A percentile compares a stretch with the other conserved stretches of the same genome.
phyloP scores from a whole-genome alignment of 1,284 basidiomycete genomes.

The Puccinia sorghi region DNA sequence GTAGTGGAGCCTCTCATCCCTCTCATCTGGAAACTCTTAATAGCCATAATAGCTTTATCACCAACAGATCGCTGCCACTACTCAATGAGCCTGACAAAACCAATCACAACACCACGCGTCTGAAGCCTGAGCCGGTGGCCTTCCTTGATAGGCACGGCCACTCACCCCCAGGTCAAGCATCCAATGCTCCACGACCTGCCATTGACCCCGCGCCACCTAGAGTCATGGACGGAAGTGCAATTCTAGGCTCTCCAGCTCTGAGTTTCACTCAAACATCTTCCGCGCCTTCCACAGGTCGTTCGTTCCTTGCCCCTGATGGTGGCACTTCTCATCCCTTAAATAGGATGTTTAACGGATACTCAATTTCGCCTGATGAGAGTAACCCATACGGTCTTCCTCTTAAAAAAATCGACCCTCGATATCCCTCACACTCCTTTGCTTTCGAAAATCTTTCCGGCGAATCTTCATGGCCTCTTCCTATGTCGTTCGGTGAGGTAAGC shows the following conservation, averaged over 20 bases:
- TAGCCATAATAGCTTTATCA: not conserved
- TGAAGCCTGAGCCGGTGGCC: not conserved
- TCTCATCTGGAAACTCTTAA: constrained; percentile 4
- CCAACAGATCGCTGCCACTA: not conserved
- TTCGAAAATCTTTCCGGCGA: constrained; percentile 14
- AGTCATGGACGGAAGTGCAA: constrained; percentile 9
- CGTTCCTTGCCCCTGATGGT: constrained; percentile 38
- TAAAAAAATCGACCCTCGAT: constrained; percentile 11
- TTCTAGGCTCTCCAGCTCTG: constrained; percentile 39
- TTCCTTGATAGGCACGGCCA: not conserved
- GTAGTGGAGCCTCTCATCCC: constrained; percentile 2
- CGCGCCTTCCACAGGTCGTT: constrained; percentile 42
- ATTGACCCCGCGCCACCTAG: not conserved
- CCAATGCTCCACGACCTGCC: constrained; percentile 6
- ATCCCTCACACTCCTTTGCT: constrained; percentile 19
- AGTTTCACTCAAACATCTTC: constrained; percentile 46
- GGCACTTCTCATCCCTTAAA: constrained; percentile 1
- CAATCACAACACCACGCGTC: not conserved
- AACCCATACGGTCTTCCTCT: constrained; percentile 21
- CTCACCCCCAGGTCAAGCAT: constrained; percentile 18
- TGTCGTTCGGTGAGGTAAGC: constrained; percentile 49
- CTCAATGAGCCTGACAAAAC: constrained; percentile 1
- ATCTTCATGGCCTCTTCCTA: constrained; percentile 31
- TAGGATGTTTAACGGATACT: constrained; percentile 32
- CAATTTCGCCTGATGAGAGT: constrained; percentile 18